A percentile compares a stretch with the other conserved stretches of the same genome.
These are phyloP conservation scores for Rhipidocladum racemiflorum DNA, from an alignment of 176 grass and related monocot genomes.

Conservation along the genomic window DNA sequence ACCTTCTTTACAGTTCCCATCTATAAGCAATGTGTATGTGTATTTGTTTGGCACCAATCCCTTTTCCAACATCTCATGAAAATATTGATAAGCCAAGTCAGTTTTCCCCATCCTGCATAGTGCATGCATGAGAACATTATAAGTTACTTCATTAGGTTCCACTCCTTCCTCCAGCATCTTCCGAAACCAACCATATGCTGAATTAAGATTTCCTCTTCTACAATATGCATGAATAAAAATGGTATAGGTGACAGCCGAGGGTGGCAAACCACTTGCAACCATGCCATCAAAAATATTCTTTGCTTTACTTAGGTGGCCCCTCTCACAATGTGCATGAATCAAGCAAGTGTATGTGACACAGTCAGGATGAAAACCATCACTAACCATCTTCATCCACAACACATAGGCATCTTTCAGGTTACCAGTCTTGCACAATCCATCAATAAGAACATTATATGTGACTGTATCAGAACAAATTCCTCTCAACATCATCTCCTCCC, in stretches of 20 bases:
- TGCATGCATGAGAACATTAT: conserved; percentile 64
- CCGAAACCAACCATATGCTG: conserved; percentile 45
- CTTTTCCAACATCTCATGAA: conserved; percentile 52
- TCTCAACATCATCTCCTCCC: conserved; percentile 53
- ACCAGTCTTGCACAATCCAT: conserved; percentile 61
- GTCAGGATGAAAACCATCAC: conserved; percentile 53
- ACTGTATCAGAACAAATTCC: conserved; percentile 52
- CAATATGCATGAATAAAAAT: conserved; percentile 54
- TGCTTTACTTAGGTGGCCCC: conserved; percentile 51
- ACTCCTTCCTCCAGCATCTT: conserved; percentile 48
- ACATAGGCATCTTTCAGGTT: conserved; percentile 56
- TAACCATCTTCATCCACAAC: conserved; percentile 53
- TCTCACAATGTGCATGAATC: conserved; percentile 63
- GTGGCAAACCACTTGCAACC: conserved; percentile 37
- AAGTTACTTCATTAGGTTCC: conserved; percentile 59
- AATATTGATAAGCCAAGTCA: conserved; percentile 51
- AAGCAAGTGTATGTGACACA: conserved; percentile 71
- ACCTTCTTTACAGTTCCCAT: conserved; percentile 48
- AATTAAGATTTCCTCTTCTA: conserved; percentile 50
- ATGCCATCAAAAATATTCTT: conserved; percentile 52
- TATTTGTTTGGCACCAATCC: conserved; percentile 60
- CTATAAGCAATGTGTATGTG: conserved; percentile 67
- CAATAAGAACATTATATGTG: conserved; percentile 64
- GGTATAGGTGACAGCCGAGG: conserved; percentile 59
- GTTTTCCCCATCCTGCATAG: conserved; percentile 50